A percentile compares a stretch with the other conserved stretches of the same genome.
phyloP scores from a whole-genome alignment of 106 monocot species.

The Acorus calamus region DNA sequence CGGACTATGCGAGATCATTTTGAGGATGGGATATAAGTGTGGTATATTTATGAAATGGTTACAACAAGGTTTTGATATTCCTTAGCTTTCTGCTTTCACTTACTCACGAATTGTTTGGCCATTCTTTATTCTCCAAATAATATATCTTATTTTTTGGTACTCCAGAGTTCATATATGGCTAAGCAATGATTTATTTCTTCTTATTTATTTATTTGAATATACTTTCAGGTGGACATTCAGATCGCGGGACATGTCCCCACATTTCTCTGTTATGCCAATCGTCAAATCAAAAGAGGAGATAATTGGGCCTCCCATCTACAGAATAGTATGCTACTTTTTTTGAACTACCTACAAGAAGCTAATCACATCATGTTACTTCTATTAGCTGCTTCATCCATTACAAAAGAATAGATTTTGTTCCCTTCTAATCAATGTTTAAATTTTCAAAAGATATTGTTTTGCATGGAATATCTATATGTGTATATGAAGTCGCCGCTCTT shows the following conservation, averaged over 20 bases:
- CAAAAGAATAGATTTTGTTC: too few species aligned
- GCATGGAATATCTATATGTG: too few species aligned
- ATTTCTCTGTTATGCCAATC: constrained; percentile 53
- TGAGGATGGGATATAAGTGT: too few species aligned
- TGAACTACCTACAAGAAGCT: neutral
- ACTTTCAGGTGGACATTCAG: constrained; percentile 86
- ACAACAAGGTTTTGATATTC: too few species aligned
- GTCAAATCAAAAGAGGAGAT: constrained; percentile 46
- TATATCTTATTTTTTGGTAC: neutral
- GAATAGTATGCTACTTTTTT: constrained; percentile 43
- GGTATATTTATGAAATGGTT: too few species aligned
- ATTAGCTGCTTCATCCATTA: too few species aligned
- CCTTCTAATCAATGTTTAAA: too few species aligned
- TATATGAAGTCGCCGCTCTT: too few species aligned
- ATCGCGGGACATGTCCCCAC: constrained; percentile 45
- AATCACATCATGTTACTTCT: neutral
- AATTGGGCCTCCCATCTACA: constrained; percentile 62
- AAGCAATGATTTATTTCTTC: neutral
- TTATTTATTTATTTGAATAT: neutral
- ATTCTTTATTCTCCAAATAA: neutral
- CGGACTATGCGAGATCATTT: too few species aligned
- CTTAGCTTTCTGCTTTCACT: neutral
- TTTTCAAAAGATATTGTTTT: too few species aligned
- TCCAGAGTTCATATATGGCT: neutral
- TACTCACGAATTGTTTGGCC: neutral